Percentiles rank a stretch among this genome's conserved stretches.
Evolutionary conservation across 2,329 filamentous ascomycete genomes (phyloP).

Genomic region (Venturia oleaginea): DNA sequence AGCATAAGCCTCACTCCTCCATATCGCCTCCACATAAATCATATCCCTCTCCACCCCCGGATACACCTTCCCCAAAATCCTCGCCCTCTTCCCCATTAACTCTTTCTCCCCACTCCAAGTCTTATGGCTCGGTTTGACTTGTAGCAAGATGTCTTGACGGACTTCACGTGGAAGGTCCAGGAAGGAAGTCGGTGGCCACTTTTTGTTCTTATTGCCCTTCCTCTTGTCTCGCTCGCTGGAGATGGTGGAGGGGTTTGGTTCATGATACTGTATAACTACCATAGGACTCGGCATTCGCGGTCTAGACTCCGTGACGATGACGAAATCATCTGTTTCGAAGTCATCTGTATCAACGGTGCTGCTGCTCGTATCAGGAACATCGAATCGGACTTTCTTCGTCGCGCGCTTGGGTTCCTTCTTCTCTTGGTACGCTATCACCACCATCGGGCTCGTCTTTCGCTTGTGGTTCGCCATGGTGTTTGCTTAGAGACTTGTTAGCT

Average conservation of each 20-base stretch:
- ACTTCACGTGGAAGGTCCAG: not conserved
- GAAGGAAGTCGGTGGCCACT: not conserved
- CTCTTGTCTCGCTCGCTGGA: too few relatives aligned
- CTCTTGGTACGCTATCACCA: not conserved
- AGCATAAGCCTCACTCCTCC: not conserved
- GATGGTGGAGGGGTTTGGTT: not conserved
- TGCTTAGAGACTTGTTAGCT: not conserved
- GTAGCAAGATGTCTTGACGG: not conserved
- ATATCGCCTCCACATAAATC: not conserved
- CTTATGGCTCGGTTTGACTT: not conserved
- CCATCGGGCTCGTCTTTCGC: not conserved
- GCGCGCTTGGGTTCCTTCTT: not conserved
- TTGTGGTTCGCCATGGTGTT: not conserved
- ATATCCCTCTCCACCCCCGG: not conserved
- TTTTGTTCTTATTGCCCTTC: not conserved
- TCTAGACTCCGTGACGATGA: not conserved
- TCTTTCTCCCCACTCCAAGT: not conserved
- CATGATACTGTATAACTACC: not conserved
- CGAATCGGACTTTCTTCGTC: not conserved
- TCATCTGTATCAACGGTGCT: too few relatives aligned
- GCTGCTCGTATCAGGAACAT: not conserved
- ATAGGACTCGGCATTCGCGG: not conserved
- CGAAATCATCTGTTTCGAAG: too few relatives aligned
- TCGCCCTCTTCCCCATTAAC: not conserved
- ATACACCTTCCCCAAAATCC: not conserved